These are phyloP conservation scores for Candida khao-thaluensis DNA, from an alignment of 805 yeast species.

Conservation along the genomic window DNA sequence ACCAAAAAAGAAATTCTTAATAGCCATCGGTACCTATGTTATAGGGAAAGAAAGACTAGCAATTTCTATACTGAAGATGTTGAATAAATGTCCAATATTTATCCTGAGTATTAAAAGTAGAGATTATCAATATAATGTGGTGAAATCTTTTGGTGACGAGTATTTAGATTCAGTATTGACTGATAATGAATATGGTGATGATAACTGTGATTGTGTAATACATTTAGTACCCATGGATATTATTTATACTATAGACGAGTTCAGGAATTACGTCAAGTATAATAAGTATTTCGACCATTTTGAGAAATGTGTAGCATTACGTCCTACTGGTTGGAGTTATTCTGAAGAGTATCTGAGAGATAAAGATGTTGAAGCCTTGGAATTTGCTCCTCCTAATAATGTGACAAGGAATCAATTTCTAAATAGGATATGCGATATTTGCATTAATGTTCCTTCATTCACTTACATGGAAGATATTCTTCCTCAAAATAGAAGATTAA, in stretches of 20 bases:
- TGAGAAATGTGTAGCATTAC: conserved; percentile 65
- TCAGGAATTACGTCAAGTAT: conserved; percentile 50
- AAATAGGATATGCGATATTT: conserved; percentile 13
- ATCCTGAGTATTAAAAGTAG: conserved; percentile 49
- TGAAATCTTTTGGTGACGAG: conserved; percentile 47
- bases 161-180: conserved; percentile 31
- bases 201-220: conserved; percentile 47
- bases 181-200: conserved; percentile 37
- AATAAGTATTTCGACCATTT: conserved; percentile 45
- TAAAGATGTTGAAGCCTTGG: conserved; percentile 10
- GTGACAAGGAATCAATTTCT: conserved; percentile 10
- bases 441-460: conserved; percentile 11
- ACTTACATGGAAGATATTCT: conserved; percentile 26
- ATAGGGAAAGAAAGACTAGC: conserved; percentile 93
- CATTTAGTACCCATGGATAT: conserved; percentile 75
- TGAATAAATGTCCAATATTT: conserved; percentile 52
- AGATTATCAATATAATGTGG: conserved; percentile 38
- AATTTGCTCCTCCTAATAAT: conserved; percentile 8
- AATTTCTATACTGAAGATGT: conserved; percentile 51
- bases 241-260: conserved; percentile 41
- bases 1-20: conserved; percentile 44
- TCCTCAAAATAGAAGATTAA: conserved; percentile 23
- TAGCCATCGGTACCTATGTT: conserved; percentile 82
- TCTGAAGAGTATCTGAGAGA: conserved; percentile 10
- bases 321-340: conserved; percentile 93